Evolutionary conservation across 176 grass and related monocot species (phyloP), one percentile per base, ranked within the genome.

Genomic region (Carex kokanica): DNA sequence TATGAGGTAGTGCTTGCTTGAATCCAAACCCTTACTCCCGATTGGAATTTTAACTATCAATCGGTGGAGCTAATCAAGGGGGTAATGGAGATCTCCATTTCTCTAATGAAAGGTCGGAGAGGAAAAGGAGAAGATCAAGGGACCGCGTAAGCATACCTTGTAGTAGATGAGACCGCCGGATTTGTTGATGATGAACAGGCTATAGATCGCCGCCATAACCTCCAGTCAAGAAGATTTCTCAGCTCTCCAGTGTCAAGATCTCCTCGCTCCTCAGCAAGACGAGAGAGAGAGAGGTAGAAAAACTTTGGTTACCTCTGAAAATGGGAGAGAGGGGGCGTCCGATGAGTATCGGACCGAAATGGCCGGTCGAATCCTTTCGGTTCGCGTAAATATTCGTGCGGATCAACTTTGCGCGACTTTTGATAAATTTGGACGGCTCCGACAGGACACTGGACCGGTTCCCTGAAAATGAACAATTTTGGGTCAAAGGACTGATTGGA

Each of bases 171-270:
- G 92, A 38, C 93, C 96, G 8, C 96, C 96, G 38, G 96, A 99
- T 74, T 99, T 99, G 81, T 95, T 95, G 67, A 99, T 93, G 89
- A 99, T 93, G 88, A 99, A 99, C 80, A 99, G 89, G 85, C 81
- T 99, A 60, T 95, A 99, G 85, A 99, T 99, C 59, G 92, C 96
- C 10, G 81, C 91, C 70, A 90, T 83, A 16, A 83, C 83, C 86
- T 73, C 69, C 41, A 73, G 69, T 25, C 17, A 12, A 55, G 51
- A 55, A 56, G 49, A 27, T 34, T 18, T 18, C 25, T 78, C 51
- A 78, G 73, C 73, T 31, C 36, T 71, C 67, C 67, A 71, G 67
- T 71, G 36, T 32, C 73, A 17, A 75, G 72, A 75, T 25, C 71
- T 66, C 63, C 24, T n/a, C n/a, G n/a, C 71, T 29, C 45, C 23